Conservation (phyloP, 768 basidiomycete genomes). For the Mycena floridula region DNA sequence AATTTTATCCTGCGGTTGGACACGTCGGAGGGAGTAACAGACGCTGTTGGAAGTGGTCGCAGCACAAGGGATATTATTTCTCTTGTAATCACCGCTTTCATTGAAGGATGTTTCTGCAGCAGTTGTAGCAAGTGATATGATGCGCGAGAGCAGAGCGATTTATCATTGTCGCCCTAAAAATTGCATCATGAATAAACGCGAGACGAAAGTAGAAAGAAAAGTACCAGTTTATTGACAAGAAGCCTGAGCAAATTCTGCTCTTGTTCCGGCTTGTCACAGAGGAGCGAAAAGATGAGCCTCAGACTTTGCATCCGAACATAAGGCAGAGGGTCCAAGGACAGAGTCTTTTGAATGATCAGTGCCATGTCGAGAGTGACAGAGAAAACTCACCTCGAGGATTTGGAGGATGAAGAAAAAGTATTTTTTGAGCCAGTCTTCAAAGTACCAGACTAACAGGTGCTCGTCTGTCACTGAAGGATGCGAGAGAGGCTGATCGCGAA, state of each 20-base stretch:
- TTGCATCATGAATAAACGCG: not conserved
- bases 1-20: constrained; percentile 6
- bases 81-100: constrained; percentile 86
- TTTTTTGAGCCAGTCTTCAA: constrained; percentile 97
- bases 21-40: constrained; percentile 16
- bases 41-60: constrained; percentile 38
- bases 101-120: constrained; percentile 84
- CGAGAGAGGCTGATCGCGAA: constrained; percentile 78
- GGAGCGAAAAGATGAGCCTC: constrained; percentile 68
- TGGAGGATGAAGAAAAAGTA: constrained; percentile 92
- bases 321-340: constrained; percentile 78
- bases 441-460: constrained; percentile 78
- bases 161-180: constrained; percentile 80
- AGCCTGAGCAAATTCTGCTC: constrained; percentile 92
- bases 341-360: constrained; percentile 36
- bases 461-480: constrained; percentile 62
- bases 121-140: constrained; percentile 88
- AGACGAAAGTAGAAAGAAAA: constrained; percentile 4
- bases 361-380: not conserved
- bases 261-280: constrained; percentile 91
- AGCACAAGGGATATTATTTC: constrained; percentile 81
- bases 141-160: constrained; percentile 80
- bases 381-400: constrained; percentile 67
- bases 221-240: constrained; percentile 89
- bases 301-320: constrained; percentile 87